Base-by-base conservation (phyloP, 2,329 filamentous ascomycete genomes). In the Phialophora expanda region DNA sequence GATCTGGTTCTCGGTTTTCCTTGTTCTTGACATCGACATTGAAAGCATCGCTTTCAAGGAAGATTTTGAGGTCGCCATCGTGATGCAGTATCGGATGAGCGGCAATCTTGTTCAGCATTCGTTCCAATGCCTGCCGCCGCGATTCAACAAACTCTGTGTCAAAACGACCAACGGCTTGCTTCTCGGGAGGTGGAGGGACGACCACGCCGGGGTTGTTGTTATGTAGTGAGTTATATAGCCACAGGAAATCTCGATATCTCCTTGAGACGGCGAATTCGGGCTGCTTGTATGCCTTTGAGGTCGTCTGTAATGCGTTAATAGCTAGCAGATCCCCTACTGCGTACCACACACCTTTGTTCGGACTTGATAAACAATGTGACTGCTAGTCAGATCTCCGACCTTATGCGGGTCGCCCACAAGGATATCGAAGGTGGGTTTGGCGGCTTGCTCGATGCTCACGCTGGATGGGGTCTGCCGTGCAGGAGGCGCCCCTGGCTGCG, bases 21-120 rank as follows among this genome's bases (percentile, higher is more conserved):
- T 97, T 97, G 80, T 99, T 95, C 83, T 98, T 99, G 75, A 99
- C 89, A 74, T 99, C 95, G 44, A 97, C 87, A 74, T 93, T 97
- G 82, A 99, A 97, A 0, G 93, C 85, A 74, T 99, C 95, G 75
- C 93, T 98, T 79, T 99, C 95, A 14, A 99, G 82, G 78, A 99
- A 99, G 4, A 98, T 88, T 81, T 99, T 99, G 68, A 99, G 80
- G 75, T 99, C 95, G 5, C 87, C 89, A 75, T 99, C 95, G 74
- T 97, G 92, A 76, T 98, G 95, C 70, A 99, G 83, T 38, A 93
- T 91, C 7, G 92, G 90, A 77, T 99, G 95, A 11, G 88, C 87
- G 2, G 94, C 92, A 66, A 89, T 95, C 83, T 97, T 98, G 85
- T 97, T 98, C 62, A 97, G 83, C 95, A 99, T 99, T 76, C 95